Evolutionary conservation across 139 green algal species (phyloP).

Genomic region (Volvox reticuliferus): DNA sequence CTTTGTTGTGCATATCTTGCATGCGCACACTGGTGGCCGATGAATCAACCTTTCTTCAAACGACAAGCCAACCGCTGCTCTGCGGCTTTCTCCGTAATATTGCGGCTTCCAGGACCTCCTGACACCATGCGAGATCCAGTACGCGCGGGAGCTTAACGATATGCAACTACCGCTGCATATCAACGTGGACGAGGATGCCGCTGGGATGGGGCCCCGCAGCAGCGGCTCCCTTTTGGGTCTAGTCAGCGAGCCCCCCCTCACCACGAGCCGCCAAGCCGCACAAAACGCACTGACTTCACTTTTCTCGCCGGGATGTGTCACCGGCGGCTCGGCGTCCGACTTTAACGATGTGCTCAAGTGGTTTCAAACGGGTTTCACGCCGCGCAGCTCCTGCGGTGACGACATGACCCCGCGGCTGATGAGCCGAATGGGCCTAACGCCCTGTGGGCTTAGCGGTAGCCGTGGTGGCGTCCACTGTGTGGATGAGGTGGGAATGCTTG

Average conservation of each 20-base stretch:
- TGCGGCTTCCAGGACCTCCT: conserved; percentile 47
- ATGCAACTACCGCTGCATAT: conserved; percentile 55
- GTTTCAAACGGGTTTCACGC: conserved; percentile 42
- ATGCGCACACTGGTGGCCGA: too few relatives aligned
- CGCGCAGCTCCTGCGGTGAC: neutral
- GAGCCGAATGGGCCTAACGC: conserved; percentile 7
- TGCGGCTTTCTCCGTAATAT: too few relatives aligned
- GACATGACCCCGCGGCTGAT: neutral
- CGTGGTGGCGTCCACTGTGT: neutral
- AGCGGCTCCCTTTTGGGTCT: neutral
- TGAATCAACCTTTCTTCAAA: too few relatives aligned
- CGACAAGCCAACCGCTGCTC: too few relatives aligned
- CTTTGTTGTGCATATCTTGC: too few relatives aligned
- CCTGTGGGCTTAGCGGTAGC: conserved; percentile 10
- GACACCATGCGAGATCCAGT: conserved; percentile 46
- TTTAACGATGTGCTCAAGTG: conserved; percentile 50
- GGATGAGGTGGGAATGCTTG: neutral
- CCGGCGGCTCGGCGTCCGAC: neutral
- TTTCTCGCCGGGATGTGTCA: neutral
- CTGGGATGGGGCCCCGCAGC: neutral
- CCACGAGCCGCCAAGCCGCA: conserved; percentile 32
- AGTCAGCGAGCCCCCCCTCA: conserved; percentile 28
- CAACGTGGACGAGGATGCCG: conserved; percentile 18
- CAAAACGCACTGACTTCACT: conserved; percentile 37
- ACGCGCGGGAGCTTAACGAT: conserved; percentile 52